Base-by-base conservation (phyloP, 345 rosid species). In the Moricandia arvensis region DNA sequence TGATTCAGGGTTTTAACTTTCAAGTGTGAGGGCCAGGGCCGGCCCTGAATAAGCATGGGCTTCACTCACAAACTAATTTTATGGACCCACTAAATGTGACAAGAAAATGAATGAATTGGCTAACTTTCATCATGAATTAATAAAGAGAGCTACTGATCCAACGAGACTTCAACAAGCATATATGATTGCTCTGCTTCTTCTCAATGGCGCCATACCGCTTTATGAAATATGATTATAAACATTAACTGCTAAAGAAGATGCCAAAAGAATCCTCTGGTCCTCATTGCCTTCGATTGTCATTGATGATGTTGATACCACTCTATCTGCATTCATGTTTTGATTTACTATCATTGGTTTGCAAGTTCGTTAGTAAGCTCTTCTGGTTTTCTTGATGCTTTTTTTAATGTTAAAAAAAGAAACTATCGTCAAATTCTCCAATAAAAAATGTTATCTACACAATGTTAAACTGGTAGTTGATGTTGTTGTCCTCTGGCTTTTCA, bases 261-360 rank as follows among this genome's bases (percentile, higher is more conserved):
- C 83, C 51, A 87, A 84, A 59, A 94, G 5, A 87, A 79, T 80
- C 82, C 33, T 79, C 84, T 78, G 97, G 86, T 75, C 80, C 81
- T 63, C 90, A 82, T 17, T 89, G 89, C 86, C 72, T 87, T 72
- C 90, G 91, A 68, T 72, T 86, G 81, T 83, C 91, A 21, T 54
- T 89, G 49, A 81, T 95, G 87, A 83, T 90, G 26, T 73, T 95
- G 41, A 35, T 35, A 35, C 41, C 41, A 29, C 31, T 35, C 8
- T 34, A 35, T 35, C 7, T 35, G 13, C 47, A 38, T 38, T 38
- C 13, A 38, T 38, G 47, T 38, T 38, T 38, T 38, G 47, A 37
- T 12, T 38, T 38, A 38, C 47, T 38, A 12, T 38, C 47, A 38
- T 11, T n/a, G 11, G n/a, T 38, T 38, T 38, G 11, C 47, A 10